Evolutionary conservation across 768 basidiomycete genomes (phyloP).

Genomic region (Lanmaoa pseudosensibilis): DNA sequence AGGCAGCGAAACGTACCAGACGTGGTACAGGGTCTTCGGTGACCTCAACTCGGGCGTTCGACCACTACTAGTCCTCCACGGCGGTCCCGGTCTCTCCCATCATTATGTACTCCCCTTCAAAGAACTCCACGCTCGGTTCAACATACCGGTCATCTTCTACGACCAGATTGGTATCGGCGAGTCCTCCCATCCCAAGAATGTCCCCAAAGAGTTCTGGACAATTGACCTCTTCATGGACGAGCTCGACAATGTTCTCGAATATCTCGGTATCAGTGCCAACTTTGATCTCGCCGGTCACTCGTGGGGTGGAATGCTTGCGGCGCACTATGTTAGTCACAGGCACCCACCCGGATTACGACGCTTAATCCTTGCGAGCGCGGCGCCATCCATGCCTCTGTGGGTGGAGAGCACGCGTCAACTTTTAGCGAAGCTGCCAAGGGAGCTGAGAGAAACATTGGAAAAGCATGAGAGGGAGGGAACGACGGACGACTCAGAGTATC

Average conservation of each 20-base stretch:
- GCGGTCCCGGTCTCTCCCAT: constrained; percentile 43
- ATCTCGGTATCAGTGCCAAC: constrained; percentile 40
- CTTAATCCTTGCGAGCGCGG: constrained; percentile 35
- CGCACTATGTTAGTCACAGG: constrained; percentile 39
- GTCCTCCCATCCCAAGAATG: constrained; percentile 42
- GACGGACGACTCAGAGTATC: constrained; percentile 34
- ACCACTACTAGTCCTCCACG: constrained; percentile 47
- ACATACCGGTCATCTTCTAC: constrained; percentile 48
- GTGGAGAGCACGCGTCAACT: constrained; percentile 25
- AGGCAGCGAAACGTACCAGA: constrained; percentile 34
- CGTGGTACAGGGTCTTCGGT: constrained; percentile 47
- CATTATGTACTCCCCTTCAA: constrained; percentile 41
- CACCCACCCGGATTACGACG: constrained; percentile 42
- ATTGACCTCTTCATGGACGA: constrained; percentile 53
- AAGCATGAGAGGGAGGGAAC: constrained; percentile 39
- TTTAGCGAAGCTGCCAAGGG: constrained; percentile 27
- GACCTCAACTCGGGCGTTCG: constrained; percentile 32
- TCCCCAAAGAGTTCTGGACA: constrained; percentile 39
- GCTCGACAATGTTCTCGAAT: constrained; percentile 47
- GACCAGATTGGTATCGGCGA: constrained; percentile 50
- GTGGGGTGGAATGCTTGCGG: constrained; percentile 57
- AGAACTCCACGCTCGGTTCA: constrained; percentile 32
- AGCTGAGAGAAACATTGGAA: constrained; percentile 28
- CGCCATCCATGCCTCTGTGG: constrained; percentile 34
- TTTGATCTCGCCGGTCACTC: constrained; percentile 55